Evolutionary conservation across 23 red algal genomes (phyloP).

Genomic region (Pyropia yezoensis): DNA sequence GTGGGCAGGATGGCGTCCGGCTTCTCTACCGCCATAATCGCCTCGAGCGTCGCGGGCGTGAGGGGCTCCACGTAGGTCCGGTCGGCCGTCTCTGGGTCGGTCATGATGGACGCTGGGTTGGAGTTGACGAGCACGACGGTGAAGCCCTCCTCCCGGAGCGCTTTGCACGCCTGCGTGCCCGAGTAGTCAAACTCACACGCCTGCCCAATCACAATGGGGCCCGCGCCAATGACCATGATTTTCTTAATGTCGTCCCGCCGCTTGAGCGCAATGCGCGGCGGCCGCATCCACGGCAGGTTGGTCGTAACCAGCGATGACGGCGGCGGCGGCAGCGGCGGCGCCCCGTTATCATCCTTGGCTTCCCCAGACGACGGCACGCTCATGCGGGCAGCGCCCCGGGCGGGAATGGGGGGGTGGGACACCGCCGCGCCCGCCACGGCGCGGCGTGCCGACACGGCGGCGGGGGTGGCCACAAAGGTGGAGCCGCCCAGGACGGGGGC

Average conservation of each 20-base stretch:
- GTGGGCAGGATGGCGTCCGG: conserved; percentile 92
- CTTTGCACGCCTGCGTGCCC: conserved; percentile 98
- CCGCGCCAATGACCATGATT: conserved; percentile 92
- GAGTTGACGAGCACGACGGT: conserved; percentile 90
- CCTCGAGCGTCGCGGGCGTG: conserved; percentile 65
- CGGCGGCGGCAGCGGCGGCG: too few relatives aligned
- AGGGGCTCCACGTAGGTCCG: conserved; percentile 94
- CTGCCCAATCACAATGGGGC: conserved; percentile 95
- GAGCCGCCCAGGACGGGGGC: too few relatives aligned
- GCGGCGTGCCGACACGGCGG: too few relatives aligned
- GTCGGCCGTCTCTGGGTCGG: conserved; percentile 95
- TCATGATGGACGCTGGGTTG: conserved; percentile 99
- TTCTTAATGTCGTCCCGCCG: conserved; percentile 66
- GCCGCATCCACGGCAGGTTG: too few relatives aligned
- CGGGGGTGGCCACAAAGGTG: too few relatives aligned
- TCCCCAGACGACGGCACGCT: too few relatives aligned
- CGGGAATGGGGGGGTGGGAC: too few relatives aligned
- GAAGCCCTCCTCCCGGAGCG: conserved; percentile 82
- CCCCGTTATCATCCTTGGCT: too few relatives aligned
- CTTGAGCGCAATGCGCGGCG: not conserved
- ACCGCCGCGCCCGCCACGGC: too few relatives aligned
- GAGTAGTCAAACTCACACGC: conserved; percentile 99
- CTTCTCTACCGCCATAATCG: conserved; percentile 73
- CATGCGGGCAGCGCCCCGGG: too few relatives aligned
- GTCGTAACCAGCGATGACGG: too few relatives aligned